These are phyloP conservation scores for Calamus simplicifolius DNA, from an alignment of 176 grass and related monocot genomes.

Conservation along the genomic window DNA sequence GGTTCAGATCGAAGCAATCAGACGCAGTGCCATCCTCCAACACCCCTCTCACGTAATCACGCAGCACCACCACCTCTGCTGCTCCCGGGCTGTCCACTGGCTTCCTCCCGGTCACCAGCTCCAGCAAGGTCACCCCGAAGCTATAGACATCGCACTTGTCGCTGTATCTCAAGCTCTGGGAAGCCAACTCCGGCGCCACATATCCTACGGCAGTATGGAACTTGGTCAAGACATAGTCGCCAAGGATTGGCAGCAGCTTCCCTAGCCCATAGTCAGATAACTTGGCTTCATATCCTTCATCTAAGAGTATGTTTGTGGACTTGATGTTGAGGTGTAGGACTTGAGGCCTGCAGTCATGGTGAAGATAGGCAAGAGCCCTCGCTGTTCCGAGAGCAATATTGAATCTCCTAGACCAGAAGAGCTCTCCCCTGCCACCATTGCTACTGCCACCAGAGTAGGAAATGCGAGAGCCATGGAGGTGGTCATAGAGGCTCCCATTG, in stretches of 20 bases:
- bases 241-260: constrained; percentile 78
- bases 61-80: constrained; percentile 38
- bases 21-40: constrained; percentile 71
- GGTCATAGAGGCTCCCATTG: constrained; percentile 75
- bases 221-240: constrained; percentile 61
- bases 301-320: constrained; percentile 88
- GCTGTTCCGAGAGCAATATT: constrained; percentile 69
- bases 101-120: constrained; percentile 81
- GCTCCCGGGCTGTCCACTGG: constrained; percentile 65
- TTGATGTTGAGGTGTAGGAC: constrained; percentile 95
- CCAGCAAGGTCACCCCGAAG: constrained; percentile 89
- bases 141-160: constrained; percentile 97
- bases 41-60: constrained; percentile 69
- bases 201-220: constrained; percentile 75
- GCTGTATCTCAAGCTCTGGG: constrained; percentile 65
- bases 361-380: constrained; percentile 76
- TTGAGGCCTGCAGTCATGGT: constrained; percentile 89
- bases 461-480: constrained; percentile 46
- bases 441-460: constrained; percentile 33
- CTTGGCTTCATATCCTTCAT: constrained; percentile 75
- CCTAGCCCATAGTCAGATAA: constrained; percentile 84
- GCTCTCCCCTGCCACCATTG: constrained; percentile 30
- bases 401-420: constrained; percentile 71
- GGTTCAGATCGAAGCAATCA: constrained; percentile 66
- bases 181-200: constrained; percentile 81